Evolutionary conservation across 2,329 filamentous ascomycete species (phyloP).

Genomic region (Tolypocladium tundrense): DNA sequence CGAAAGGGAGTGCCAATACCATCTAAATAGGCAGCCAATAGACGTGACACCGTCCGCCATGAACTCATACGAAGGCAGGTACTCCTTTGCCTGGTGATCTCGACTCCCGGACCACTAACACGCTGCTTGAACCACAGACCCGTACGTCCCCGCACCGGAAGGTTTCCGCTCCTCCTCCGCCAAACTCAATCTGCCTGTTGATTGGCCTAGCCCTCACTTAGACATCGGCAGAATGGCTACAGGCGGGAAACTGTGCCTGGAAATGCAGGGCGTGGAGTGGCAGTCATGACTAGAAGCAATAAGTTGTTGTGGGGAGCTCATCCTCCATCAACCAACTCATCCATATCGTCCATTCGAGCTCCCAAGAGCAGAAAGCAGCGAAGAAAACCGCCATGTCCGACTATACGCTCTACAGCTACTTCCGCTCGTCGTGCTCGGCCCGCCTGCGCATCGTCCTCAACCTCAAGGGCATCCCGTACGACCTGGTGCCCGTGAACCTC

Average conservation of each 20-base stretch:
- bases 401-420: conserved; percentile 47
- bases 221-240: neutral
- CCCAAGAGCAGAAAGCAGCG: neutral
- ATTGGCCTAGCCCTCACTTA: neutral
- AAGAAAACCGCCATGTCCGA: conserved; percentile 6
- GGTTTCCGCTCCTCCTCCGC: neutral
- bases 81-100: no score
- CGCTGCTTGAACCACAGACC: neutral
- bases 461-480: conserved; percentile 41
- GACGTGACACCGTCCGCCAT: no score
- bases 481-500: conserved; percentile 39
- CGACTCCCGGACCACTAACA: no score
- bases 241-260: neutral
- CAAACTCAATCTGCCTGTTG: neutral
- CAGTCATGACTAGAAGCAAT: neutral
- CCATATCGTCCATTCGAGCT: no score
- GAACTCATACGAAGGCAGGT: no score
- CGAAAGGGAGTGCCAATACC: no score
- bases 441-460: conserved; percentile 50
- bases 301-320: neutral
- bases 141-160: neutral
- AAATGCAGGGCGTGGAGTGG: neutral
- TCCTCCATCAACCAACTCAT: neutral
- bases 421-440: conserved; percentile 51
- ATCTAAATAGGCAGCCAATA: no score